Evolutionary conservation across 371 early-diverging fungal species (phyloP), one percentile per base, ranked within the genome.

Genomic region (Scutellospora calospora): DNA sequence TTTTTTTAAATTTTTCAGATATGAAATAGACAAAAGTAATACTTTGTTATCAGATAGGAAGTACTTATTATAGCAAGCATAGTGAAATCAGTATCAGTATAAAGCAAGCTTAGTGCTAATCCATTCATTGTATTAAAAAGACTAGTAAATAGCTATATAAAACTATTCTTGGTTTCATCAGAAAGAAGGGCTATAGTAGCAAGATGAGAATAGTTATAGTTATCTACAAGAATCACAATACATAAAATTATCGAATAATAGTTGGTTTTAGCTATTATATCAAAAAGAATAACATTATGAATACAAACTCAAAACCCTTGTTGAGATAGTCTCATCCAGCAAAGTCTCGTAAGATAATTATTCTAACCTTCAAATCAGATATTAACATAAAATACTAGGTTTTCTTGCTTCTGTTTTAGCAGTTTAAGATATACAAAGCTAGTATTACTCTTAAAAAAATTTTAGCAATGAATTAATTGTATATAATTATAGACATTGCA

Each of bases 321-420:
- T 69, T 69, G 69, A 31, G 31, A 62, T 27, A 25, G 59, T 11
- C 59, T 22, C 66, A 66, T 66, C 38, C 66, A 66, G 33, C 66
- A 35, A 35, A 66, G 38, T 65, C 35, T 20, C 29, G 29, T 20
- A 65, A 65, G 31, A 31, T 65, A 29, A 65, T 65, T 65, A 31
- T 65, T 29, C 29, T 65, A 20, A 31, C 38, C 31, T 65, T 65
- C 65, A 65, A 65, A 65, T 27, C 31, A 6, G n/a, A 29, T 20
- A 65, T 65, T 29, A 9, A 65, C 5, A 38, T 65, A 20, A 65
- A 65, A 66, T 3, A 35, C 18, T n/a, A 12, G 66, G 31, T 66
- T 33, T 66, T 66, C 66, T 41, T 66, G 66, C 66, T 66, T 25
- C 18, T 66, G n/a, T 20, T 31, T 35, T 18, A 66, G 33, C 6